Conservation (phyloP, 257 asterid species). For the Gynochthodes officinalis region DNA sequence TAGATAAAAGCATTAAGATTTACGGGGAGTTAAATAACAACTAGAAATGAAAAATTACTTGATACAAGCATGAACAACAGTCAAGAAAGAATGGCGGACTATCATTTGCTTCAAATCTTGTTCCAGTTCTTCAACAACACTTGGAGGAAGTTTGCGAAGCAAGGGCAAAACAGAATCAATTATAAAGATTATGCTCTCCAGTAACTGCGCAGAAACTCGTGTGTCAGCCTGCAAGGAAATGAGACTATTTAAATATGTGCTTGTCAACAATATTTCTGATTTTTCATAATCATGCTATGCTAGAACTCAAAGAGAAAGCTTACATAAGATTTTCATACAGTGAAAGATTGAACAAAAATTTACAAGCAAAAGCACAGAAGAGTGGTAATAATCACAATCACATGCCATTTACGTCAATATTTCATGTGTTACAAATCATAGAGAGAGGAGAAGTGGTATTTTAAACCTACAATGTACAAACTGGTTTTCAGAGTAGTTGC, state of each 20-base stretch:
- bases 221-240: constrained; percentile 65
- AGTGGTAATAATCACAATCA: background rate
- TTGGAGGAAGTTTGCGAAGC: constrained; percentile 82
- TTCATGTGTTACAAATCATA: background rate
- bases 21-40: background rate
- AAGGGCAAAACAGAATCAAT: constrained; percentile 89
- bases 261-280: background rate
- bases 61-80: constrained; percentile 97
- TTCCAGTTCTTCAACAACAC: constrained; percentile 80
- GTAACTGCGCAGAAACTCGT: constrained; percentile 75
- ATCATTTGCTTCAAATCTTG: constrained; percentile 98
- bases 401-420: background rate
- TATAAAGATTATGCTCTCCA: constrained; percentile 93
- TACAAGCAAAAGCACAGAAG: background rate
- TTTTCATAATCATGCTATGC: background rate
- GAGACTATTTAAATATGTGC: constrained; percentile 12
- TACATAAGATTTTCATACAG: background rate
- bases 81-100: constrained; percentile 94
- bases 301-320: background rate
- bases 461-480: background rate
- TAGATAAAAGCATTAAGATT: background rate
- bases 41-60: constrained; percentile 41
- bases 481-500: background rate
- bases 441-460: background rate
- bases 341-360: background rate